Evolutionary conservation across 495 filamentous ascomycete species (phyloP), one percentile per base, ranked within the genome.

Genomic region (Massariosphaeria phaeospora): DNA sequence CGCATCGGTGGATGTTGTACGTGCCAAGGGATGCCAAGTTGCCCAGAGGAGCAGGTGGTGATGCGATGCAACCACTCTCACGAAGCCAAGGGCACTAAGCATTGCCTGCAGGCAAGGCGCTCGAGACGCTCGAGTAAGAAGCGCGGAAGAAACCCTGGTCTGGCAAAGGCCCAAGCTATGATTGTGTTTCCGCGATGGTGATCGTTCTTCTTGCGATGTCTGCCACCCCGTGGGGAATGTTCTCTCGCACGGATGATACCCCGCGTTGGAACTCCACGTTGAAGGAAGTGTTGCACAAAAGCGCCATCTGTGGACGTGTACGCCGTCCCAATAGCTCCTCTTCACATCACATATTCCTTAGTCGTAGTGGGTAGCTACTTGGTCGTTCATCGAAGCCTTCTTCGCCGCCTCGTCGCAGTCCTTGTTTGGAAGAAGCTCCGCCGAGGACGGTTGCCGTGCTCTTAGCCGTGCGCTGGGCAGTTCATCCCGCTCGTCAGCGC

Each of bases 11-110:
- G 42, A 5, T 15, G 26, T 48, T 31, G 48, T 47, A 25, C 43
- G 33, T 48, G 56, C 56, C 56, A 59, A 59, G 56, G 31, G 40
- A 48, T 18, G 56, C 56, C 56, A 54, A 59, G 56, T 9, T 31
- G 49, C 56, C 49, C 43, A 48, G 42, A 52, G 34, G 15, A 46
- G 56, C 20, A 54, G 39, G 48, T 59, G 30, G 47, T 58, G 47
- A 15, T 47, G 20, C 13, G 30, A 47, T 58, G 55, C 48, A 58
- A 58, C 55, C 55, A 39, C 23, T 15, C 34, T 17, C 36, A 45
- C 15, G 38, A 27, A 34, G 54, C 54, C 54, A 57, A 57, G 54
- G 2, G n/a, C 35, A 15, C 48, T 39, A 58, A 58, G 55, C 40
- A 52, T 43, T 15, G 47, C 5, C 18, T 15, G 24, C 8, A 5